Evolutionary conservation across 306 rosid genomes (phyloP), one percentile per base, ranked within the genome.

Genomic region (Fagus crenata): DNA sequence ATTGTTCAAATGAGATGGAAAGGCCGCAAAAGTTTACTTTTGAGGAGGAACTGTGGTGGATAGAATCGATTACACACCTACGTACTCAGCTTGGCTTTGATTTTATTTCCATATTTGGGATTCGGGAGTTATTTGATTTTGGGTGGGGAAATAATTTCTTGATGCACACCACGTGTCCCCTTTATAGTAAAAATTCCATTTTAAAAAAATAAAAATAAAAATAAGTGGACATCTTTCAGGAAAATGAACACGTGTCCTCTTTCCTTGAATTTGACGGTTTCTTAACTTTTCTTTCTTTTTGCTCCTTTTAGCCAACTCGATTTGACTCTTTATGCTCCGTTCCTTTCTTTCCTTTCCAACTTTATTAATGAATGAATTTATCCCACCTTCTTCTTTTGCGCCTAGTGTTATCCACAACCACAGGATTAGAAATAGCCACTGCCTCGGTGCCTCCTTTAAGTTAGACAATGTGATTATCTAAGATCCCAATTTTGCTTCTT

Each of bases 101-200:
- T 81, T 80, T 81, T 11, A 80, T 75, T 77, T 71, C 58, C 13
- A 33, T 53, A 13, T 72, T 61, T 53, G 14, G 14, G 28, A 22
- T 22, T 22, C 28, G 28, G 28, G 49, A 68, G 65, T 64, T 58
- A 69, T 75, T 71, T 71, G 5, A 11, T 7, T 54, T 58, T 70
- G 75, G 74, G 49, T n/a, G 53, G 53, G 7, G 37, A 37, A 17
- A 42, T 39, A 73, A 53, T 37, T 73, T 37, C 53, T 28, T 77
- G 77, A 80, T 86, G 90, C 82, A 61, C 33, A 68, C 87, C 86
- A 85, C 84, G 51, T 46, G 51, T 46, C 51, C 51, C 11, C 51
- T 9, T 46, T 46, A 14, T 14, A 7, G 51, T 46, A 46, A 46
- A 7, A 46, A 46, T 46, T 46, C 51, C 51, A 46, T 46, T 46